Evolutionary conservation across 2,329 filamentous ascomycete species (phyloP), one percentile per base, ranked within the genome.

Genomic region (Paradendryphiella salina): DNA sequence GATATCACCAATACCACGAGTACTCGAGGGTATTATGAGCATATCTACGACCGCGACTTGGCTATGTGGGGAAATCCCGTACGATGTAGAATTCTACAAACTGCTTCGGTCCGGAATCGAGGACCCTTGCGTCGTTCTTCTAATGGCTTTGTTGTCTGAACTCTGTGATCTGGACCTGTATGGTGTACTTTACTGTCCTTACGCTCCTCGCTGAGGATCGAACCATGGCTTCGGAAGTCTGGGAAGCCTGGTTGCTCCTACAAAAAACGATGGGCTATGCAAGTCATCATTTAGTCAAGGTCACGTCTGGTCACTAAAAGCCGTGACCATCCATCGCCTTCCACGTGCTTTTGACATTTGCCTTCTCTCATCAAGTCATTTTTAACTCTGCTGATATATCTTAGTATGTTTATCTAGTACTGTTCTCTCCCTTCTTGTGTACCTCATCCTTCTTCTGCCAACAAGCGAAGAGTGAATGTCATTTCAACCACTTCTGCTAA

Each of bases 111-210:
- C 43, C 7, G 52, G 48, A 11, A n/a, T 52, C 8, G 43, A 48
- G 4, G 52, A 55, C 10, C 37, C 52, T 9, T 34, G 31, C 11
- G 40, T 37, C 11, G 35, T 52, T 6, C 48, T 55, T 11, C 34
- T 55, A 3, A 26, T 55, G n/a, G 43, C 43, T 10, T n/a, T 52
- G 4, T 39, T 55, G 10, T 39, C 52, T 13, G 48, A 52, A 21
- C 5, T 52, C 15, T n/a, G n/a, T 8, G n/a, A 33, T 14, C 14
- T 33, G 31, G 14, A 14, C 6, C 4, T 33, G 31, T 14, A 15
- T 14, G n/a, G 13, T 14, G 13, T 14, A 15, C 31, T n/a, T 3
- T n/a, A n/a, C 31, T n/a, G 15, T 5, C 31, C 31, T n/a, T 33
- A 33, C 31, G 11, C 31, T 14, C 31, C 15, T 3, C n/a, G 31